Evolutionary conservation across 176 grass and related monocot genomes (phyloP).

Genomic region (Elymus sibiricus): DNA sequence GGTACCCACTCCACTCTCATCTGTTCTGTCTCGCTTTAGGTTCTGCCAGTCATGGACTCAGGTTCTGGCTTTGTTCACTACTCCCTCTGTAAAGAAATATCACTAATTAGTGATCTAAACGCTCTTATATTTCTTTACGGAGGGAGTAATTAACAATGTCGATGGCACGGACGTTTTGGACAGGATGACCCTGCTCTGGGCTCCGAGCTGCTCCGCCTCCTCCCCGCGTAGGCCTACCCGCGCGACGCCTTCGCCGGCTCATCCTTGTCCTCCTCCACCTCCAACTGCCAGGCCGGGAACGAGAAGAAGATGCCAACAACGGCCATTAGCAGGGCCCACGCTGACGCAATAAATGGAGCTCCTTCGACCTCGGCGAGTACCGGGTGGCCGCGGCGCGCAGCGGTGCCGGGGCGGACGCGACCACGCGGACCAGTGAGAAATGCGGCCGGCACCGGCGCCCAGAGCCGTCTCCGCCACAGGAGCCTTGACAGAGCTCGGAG

Average conservation of each 20-base stretch:
- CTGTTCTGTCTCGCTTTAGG: too few relatives aligned
- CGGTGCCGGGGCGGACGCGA: slow-evolving; percentile 34
- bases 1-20: too few relatives aligned
- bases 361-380: slow-evolving; percentile 66
- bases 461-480: not conserved
- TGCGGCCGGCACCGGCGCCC: not conserved
- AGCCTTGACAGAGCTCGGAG: slow-evolving; percentile 33
- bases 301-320: not conserved
- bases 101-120: too few relatives aligned
- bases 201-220: slow-evolving; percentile 37
- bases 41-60: too few relatives aligned
- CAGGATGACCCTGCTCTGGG: slow-evolving; percentile 44
- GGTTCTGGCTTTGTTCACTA: too few relatives aligned
- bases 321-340: too few relatives aligned
- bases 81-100: too few relatives aligned
- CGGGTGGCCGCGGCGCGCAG: slow-evolving; percentile 27
- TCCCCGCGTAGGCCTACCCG: not conserved
- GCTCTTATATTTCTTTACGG: too few relatives aligned
- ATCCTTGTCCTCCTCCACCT: not conserved
- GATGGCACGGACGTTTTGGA: slow-evolving; percentile 26
- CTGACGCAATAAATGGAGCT: slow-evolving; percentile 21
- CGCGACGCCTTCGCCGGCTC: not conserved
- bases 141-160: too few relatives aligned
- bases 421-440: slow-evolving; percentile 52
- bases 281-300: not conserved